A percentile compares a stretch with the other conserved stretches of the same genome.
Evolutionary conservation across 108 stramenopile species (phyloP).

Genomic region (Nitzschia sp.): DNA sequence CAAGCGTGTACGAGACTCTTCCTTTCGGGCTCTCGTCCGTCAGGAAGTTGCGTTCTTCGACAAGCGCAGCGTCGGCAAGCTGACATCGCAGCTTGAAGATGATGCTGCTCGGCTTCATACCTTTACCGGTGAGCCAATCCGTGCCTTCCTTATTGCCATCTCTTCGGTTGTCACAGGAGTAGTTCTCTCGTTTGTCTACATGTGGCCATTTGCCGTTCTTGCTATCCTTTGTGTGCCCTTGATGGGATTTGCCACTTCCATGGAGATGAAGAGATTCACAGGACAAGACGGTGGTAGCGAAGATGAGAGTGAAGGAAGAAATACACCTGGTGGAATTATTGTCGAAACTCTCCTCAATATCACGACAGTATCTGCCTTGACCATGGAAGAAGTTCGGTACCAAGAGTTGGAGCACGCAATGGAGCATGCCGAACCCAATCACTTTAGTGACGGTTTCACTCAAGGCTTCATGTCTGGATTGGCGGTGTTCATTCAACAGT

Average conservation of each 20-base stretch:
- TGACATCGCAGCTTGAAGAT: slow-evolving; percentile 79
- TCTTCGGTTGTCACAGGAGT: slow-evolving; percentile 58
- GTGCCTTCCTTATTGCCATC: slow-evolving; percentile 52
- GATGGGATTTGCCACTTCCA: slow-evolving; percentile 62
- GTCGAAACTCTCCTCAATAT: slow-evolving; percentile 78
- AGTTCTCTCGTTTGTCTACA: slow-evolving; percentile 52
- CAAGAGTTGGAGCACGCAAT: slow-evolving; percentile 58
- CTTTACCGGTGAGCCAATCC: slow-evolving; percentile 70
- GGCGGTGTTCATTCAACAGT: slow-evolving; percentile 21
- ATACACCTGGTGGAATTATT: slow-evolving; percentile 67
- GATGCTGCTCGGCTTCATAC: slow-evolving; percentile 75
- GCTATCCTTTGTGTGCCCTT: slow-evolving; percentile 68
- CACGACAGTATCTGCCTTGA: slow-evolving; percentile 68
- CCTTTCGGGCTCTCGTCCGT: slow-evolving; percentile 57
- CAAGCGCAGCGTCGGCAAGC: slow-evolving; percentile 59
- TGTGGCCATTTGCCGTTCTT: slow-evolving; percentile 69
- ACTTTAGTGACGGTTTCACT: slow-evolving; percentile 24
- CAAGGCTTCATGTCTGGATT: slow-evolving; percentile 18
- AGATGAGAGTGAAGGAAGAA: slow-evolving; percentile 29
- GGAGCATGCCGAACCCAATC: slow-evolving; percentile 32
- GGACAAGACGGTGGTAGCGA: slow-evolving; percentile 56
- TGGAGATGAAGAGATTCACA: slow-evolving; percentile 68
- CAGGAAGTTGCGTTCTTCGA: slow-evolving; percentile 82
- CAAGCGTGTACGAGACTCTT: slow-evolving; percentile 62
- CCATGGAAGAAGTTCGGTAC: slow-evolving; percentile 55